Base-by-base conservation (phyloP, 345 rosid species). In the Trapa incisa region DNA sequence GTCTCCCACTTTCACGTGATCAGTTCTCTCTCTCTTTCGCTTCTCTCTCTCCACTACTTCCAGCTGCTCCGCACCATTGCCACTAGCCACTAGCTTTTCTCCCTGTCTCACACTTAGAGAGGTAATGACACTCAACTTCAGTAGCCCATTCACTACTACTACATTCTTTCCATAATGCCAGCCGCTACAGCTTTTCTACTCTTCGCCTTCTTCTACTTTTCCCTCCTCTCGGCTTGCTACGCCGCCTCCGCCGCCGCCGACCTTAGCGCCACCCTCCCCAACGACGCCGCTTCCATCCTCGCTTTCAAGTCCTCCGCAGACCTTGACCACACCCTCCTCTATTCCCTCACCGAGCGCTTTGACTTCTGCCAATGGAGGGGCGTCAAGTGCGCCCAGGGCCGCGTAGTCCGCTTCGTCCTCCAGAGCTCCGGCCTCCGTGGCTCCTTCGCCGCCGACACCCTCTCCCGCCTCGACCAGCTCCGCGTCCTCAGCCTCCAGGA, bases 311-410 rank as follows among this genome's bases (percentile, higher is more conserved):
- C 91, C 63, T 77, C 84, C 37, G 97, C 99, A 47, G 99, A 93
- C 82, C 79, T 81, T 56, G 79, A 87, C 73, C 86, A 87, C 89
- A 77, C 71, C 62, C 94, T 93, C 57, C 80, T 83, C 65, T 93
- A 81, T 79, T 73, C 78, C 9, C 88, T 87, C 74, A 83, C 81
- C 6, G 94, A 87, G 81, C 96, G 87, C 65, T 90, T 82, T 84
- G 97, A 93, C 66, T 90, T 82, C 83, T 93, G 98, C 70, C 92
- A 87, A 71, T 93, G 98, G 97, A 96, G 75, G 29, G 99, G 99
- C 54, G 89, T 88, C 47, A 84, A 83, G 67, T 93, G 99, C 63
- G 79, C 76, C 1, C 97, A 88, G 35, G 91, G 96, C 65, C 89
- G 96, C 2, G 83, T 93, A 32, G 88, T 93, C 60, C 96, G 97